These are phyloP conservation scores for Punica granatum DNA, from an alignment of 345 rosid genomes.

Conservation along the genomic window DNA sequence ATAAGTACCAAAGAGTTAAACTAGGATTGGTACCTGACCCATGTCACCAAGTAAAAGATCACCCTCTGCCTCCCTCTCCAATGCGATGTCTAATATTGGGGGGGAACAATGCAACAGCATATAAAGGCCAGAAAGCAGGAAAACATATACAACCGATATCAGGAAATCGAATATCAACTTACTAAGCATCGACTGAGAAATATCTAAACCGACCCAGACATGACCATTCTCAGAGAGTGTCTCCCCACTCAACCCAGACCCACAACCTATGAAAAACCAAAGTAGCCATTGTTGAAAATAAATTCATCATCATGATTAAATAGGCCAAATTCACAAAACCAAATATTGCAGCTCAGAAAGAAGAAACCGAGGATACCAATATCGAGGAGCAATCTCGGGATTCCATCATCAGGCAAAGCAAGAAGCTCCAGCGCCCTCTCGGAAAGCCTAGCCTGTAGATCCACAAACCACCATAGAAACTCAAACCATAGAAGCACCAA, in stretches of 20 bases:
- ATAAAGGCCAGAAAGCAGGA: neutral
- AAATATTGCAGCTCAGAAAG: neutral
- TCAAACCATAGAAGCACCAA: too few relatives aligned
- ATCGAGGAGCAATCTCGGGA: slow-evolving; percentile 80
- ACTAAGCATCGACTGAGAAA: slow-evolving; percentile 88
- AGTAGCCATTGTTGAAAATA: neutral
- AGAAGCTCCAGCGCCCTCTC: slow-evolving; percentile 97
- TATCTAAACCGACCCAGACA: slow-evolving; percentile 87
- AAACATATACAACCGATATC: neutral
- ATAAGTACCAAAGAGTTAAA: neutral
- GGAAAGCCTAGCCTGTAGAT: slow-evolving; percentile 52
- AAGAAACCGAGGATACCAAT: slow-evolving; percentile 38
- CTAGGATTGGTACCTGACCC: slow-evolving; percentile 65
- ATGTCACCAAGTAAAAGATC: slow-evolving; percentile 90
- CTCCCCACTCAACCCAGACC: slow-evolving; percentile 95
- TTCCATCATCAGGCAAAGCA: slow-evolving; percentile 71
- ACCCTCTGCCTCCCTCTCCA: slow-evolving; percentile 85
- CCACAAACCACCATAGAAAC: neutral
- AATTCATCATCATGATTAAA: neutral
- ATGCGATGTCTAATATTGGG: slow-evolving; percentile 48
- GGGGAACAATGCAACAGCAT: neutral
- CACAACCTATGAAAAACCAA: slow-evolving; percentile 50
- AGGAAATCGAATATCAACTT: slow-evolving; percentile 10
- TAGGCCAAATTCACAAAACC: neutral
- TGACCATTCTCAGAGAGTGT: slow-evolving; percentile 75